Conservation (phyloP, 2,329 filamentous ascomycete species). For the Chrysoporthe austroafricana region DNA sequence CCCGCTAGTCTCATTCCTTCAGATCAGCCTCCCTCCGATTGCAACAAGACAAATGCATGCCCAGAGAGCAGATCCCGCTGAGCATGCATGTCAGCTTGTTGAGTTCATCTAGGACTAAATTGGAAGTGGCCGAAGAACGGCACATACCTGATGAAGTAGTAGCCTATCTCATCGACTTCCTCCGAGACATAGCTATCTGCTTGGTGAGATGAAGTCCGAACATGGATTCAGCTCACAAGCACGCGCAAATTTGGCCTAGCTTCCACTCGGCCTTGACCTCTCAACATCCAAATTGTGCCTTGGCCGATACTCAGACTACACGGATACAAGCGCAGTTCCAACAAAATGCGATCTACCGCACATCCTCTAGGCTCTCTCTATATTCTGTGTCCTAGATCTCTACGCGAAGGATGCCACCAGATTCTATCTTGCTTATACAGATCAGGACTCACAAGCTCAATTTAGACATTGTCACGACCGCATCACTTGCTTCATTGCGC, state of each 20-base stretch:
- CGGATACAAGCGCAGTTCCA: too few relatives aligned
- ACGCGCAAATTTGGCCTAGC: not conserved
- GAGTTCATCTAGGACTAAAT: not conserved
- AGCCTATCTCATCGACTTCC: not conserved
- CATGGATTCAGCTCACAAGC: not conserved
- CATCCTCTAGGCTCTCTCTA: too few relatives aligned
- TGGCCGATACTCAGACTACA: not conserved
- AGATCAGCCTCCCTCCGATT: too few relatives aligned
- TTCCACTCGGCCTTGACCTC: not conserved
- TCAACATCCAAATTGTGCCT: not conserved
- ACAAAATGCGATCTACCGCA: too few relatives aligned
- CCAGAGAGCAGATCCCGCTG: not conserved
- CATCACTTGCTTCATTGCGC: not conserved
- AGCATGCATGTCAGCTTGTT: not conserved
- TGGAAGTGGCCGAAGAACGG: conserved; percentile 1
- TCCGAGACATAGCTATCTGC: not conserved
- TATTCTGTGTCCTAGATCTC: too few relatives aligned
- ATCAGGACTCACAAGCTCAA: not conserved
- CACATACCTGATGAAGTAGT: not conserved
- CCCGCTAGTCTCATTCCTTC: too few relatives aligned
- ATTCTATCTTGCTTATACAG: too few relatives aligned
- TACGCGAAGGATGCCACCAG: too few relatives aligned
- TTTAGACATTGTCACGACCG: not conserved
- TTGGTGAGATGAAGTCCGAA: not conserved
- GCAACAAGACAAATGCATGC: not conserved